Evolutionary conservation across 1,284 basidiomycete species (phyloP).

Genomic region (Blastosporella zonata): DNA sequence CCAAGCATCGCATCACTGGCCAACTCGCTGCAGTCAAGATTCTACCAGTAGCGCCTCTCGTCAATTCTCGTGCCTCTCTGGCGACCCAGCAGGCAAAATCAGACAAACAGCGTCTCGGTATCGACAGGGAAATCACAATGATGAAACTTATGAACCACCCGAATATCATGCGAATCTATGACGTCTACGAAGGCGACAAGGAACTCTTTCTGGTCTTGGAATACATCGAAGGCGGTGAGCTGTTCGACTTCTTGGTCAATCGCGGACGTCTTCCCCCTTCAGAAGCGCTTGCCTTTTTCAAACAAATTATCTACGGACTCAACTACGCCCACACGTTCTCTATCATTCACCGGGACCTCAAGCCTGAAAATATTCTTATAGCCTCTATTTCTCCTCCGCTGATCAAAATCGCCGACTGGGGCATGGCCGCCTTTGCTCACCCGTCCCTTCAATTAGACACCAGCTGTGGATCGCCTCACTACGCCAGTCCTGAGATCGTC

Average conservation of each 20-base stretch:
- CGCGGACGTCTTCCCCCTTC: constrained; percentile 78
- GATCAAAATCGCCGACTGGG: constrained; percentile 98
- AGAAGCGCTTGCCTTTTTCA: constrained; percentile 93
- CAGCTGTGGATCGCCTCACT: constrained; percentile 96
- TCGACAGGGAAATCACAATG: constrained; percentile 98
- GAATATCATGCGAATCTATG: constrained; percentile 94
- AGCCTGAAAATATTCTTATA: constrained; percentile 96
- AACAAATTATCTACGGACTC: constrained; percentile 94
- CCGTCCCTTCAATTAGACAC: constrained; percentile 87
- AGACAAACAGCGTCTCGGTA: constrained; percentile 88
- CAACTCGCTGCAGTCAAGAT: constrained; percentile 98
- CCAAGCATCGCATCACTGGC: constrained; percentile 83
- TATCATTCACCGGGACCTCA: constrained; percentile 98
- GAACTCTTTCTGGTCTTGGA: constrained; percentile 96
- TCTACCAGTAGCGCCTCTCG: constrained; percentile 83
- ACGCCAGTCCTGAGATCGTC: constrained; percentile 97
- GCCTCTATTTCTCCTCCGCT: constrained; percentile 80
- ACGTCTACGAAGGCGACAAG: constrained; percentile 93
- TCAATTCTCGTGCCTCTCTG: constrained; percentile 75
- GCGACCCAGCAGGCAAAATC: constrained; percentile 72
- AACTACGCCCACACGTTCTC: constrained; percentile 99
- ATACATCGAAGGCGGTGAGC: constrained; percentile 96
- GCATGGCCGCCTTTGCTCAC: constrained; percentile 93
- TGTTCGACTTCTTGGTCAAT: constrained; percentile 97
- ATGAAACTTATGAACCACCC: constrained; percentile 99